Evolutionary conservation across 306 rosid species (phyloP).

Genomic region (Sophora flavescens): DNA sequence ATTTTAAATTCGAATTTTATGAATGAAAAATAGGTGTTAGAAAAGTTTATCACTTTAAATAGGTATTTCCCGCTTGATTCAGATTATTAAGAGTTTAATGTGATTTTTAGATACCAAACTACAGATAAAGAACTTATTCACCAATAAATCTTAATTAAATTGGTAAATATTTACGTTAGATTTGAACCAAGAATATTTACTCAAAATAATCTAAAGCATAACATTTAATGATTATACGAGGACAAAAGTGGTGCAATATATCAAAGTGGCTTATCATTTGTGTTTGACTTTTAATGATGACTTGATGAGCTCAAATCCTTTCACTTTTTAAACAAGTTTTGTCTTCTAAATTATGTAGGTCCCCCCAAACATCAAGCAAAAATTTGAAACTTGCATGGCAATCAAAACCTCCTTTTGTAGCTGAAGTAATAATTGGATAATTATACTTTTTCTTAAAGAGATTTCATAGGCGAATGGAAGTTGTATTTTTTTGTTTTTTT

Average conservation of each 20-base stretch:
- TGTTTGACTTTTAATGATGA: constrained; percentile 54
- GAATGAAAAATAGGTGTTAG: too few relatives aligned
- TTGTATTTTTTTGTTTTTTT: too few relatives aligned
- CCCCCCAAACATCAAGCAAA: constrained; percentile 38
- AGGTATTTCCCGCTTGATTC: too few relatives aligned
- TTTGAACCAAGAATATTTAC: constrained; percentile 1
- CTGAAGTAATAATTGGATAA: constrained; percentile 34
- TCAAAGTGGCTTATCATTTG: constrained; percentile 52
- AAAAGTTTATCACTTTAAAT: too few relatives aligned
- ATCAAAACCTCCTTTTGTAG: constrained; percentile 48
- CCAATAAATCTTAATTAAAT: not conserved
- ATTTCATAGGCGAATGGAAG: constrained; percentile 3
- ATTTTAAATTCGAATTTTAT: too few relatives aligned
- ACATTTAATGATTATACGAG: constrained; percentile 35
- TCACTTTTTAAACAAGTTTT: constrained; percentile 41
- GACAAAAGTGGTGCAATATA: constrained; percentile 48
- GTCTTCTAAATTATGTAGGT: constrained; percentile 41
- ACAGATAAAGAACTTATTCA: too few relatives aligned
- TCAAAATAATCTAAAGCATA: constrained; percentile 41
- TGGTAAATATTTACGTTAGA: constrained; percentile 40
- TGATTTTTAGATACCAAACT: too few relatives aligned
- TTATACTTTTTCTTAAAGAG: constrained; percentile 30
- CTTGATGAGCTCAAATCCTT: constrained; percentile 45
- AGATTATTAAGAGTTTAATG: too few relatives aligned
- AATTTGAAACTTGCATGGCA: constrained; percentile 49